These are phyloP conservation scores for Penicillium waksmanii DNA, from an alignment of 495 filamentous ascomycete genomes.

Conservation along the genomic window DNA sequence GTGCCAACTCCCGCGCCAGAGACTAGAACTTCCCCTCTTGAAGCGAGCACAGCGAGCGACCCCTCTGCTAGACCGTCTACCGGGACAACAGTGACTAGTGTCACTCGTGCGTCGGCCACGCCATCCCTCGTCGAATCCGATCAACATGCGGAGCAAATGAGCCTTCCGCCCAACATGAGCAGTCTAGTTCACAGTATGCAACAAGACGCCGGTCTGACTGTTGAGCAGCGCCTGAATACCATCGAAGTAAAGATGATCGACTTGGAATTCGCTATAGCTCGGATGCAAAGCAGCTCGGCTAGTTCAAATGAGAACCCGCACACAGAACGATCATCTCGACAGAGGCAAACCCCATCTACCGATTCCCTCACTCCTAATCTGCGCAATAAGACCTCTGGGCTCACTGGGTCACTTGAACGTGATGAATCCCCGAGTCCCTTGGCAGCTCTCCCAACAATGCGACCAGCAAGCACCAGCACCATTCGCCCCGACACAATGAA, in stretches of 20 bases:
- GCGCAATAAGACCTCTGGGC: slow-evolving; percentile 29
- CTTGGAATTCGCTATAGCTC: slow-evolving; percentile 57
- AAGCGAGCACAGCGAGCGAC: slow-evolving; percentile 33
- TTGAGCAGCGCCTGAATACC: slow-evolving; percentile 56
- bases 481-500: slow-evolving; percentile 40
- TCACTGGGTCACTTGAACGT: slow-evolving; percentile 21
- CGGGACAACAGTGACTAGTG: slow-evolving; percentile 38
- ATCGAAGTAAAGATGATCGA: slow-evolving; percentile 60
- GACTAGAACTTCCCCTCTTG: slow-evolving; percentile 29
- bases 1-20: slow-evolving; percentile 28
- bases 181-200: slow-evolving; percentile 49
- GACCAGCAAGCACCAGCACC: slow-evolving; percentile 46
- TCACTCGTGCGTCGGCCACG: slow-evolving; percentile 27
- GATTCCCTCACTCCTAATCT: slow-evolving; percentile 17
- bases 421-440: slow-evolving; percentile 31
- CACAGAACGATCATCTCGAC: slow-evolving; percentile 20
- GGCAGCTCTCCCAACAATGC: slow-evolving; percentile 19
- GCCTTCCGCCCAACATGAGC: slow-evolving; percentile 45
- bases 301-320: slow-evolving; percentile 23
- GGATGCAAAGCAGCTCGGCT: slow-evolving; percentile 47
- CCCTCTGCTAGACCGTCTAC: slow-evolving; percentile 34
- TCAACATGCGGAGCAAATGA: slow-evolving; percentile 26
- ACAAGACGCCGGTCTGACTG: slow-evolving; percentile 47
- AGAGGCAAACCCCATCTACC: slow-evolving; percentile 21
- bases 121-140: slow-evolving; percentile 28